Evolutionary conservation across 2,329 filamentous ascomycete genomes (phyloP), one percentile per base, ranked within the genome.

Genomic region (Fusarium sterilihyphosum): DNA sequence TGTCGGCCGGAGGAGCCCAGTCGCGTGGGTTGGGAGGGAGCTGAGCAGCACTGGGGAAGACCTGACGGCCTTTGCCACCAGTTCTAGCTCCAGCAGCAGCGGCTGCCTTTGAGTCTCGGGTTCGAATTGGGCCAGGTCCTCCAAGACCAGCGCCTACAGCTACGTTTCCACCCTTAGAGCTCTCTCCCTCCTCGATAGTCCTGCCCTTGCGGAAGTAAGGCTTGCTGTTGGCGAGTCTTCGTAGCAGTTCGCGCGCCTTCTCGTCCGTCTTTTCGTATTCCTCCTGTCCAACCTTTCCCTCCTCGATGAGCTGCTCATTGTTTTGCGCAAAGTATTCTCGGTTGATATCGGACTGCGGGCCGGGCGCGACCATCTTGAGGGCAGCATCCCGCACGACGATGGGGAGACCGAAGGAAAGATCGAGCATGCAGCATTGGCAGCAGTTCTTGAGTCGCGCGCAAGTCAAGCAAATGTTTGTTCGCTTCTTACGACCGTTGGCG

Each of bases 381-480:
- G 97, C 96, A 7, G 96, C 96, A 86, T 99, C 96, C 80, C 96
- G 92, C 67, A 99, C 94, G 20, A 95, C 93, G 80, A 99, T 97
- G 17, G 96, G 96, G 35, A 99, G 87, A 31, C 96, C 97, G 80
- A 98, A 99, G 18, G 94, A 96, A 69, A 99, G 86, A 88, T 99
- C 96, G 61, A 99, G 92, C 94, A 98, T 98, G 86, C 96, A 99
- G 85, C 93, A 96, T 86, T 99, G 96, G 81, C 96, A 99, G 86
- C 96, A 98, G 86, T 99, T 99, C 85, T 99, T 99, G 76, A 98
- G 88, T 50, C 96, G 93, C 29, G 96, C 96, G 86, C 96, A 99
- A 46, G 96, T 99, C 31, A 99, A 88, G 83, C 96, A 99, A 79
- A 98, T 97, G 79, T 94, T 97, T 62, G 96, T 98, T 76, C 94